Percentiles rank a stretch among this genome's conserved stretches.
Conservation (phyloP, 768 basidiomycete genomes). For the Naematelia encephala region DNA sequence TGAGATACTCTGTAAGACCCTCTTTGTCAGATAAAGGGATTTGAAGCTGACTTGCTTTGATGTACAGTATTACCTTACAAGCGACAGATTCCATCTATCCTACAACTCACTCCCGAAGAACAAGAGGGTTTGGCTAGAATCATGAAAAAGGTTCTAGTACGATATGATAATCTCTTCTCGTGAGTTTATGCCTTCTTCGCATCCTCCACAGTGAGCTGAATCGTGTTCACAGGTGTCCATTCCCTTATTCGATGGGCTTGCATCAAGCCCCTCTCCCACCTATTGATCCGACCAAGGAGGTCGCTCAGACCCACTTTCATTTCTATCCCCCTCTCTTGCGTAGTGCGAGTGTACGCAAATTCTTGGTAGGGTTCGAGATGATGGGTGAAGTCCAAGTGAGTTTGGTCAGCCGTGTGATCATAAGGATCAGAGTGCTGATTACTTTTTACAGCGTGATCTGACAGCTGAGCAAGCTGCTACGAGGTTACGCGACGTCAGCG, state of each 20-base stretch:
- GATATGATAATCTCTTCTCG: constrained; percentile 48
- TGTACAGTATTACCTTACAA: constrained; percentile 68
- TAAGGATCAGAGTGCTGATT: constrained; percentile 2
- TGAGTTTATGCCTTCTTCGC: constrained; percentile 11
- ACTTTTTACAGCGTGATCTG: constrained; percentile 64
- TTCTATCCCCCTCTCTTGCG: constrained; percentile 80
- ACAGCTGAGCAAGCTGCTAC: constrained; percentile 82
- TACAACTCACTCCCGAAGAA: constrained; percentile 62
- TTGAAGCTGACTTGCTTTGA: constrained; percentile 2
- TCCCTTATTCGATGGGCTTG: constrained; percentile 92
- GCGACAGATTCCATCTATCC: constrained; percentile 72
- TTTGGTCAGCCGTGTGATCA: background rate
- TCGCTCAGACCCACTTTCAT: constrained; percentile 78
- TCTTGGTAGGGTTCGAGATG: constrained; percentile 88
- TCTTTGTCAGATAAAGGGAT: background rate
- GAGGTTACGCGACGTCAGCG: constrained; percentile 58
- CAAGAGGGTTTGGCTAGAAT: constrained; percentile 57
- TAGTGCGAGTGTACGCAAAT: constrained; percentile 78
- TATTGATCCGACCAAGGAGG: background rate
- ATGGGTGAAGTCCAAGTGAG: constrained; percentile 75
- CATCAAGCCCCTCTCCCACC: constrained; percentile 62
- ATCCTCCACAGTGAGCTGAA: background rate
- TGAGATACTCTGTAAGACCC: constrained; percentile 67
- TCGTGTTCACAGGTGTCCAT: constrained; percentile 60
- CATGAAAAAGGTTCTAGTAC: constrained; percentile 51